phyloP scores from a whole-genome alignment of 1,139 yeast genomes.

The Pneumocystis murina region DNA sequence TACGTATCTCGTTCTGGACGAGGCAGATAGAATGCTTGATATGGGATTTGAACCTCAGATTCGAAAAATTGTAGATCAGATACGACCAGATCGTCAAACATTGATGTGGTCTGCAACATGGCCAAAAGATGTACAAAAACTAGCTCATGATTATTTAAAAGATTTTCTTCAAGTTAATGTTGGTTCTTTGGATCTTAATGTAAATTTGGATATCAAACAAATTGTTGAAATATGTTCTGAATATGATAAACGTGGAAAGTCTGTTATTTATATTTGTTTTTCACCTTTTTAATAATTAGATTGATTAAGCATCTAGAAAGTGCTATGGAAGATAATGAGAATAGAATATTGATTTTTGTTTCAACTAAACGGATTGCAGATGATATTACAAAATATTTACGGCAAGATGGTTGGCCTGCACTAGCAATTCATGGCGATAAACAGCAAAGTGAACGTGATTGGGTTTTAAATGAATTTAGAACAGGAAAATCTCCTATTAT shows the following conservation, averaged over 20 bases:
- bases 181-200: conserved; percentile 91
- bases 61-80: conserved; percentile 86
- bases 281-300: conserved; percentile 23
- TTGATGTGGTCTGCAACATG: conserved; percentile 99
- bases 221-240: conserved; percentile 80
- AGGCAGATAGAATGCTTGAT: conserved; percentile 73
- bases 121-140: conserved; percentile 93
- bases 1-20: conserved; percentile 90
- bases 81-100: conserved; percentile 95
- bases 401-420: conserved; percentile 98
- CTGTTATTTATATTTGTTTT: background rate
- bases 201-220: conserved; percentile 92
- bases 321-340: conserved; percentile 62
- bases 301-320: conserved; percentile 68
- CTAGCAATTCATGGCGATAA: conserved; percentile 98
- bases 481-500: conserved; percentile 84
- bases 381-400: conserved; percentile 76
- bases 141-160: conserved; percentile 77
- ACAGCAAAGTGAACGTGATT: conserved; percentile 94
- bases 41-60: conserved; percentile 97
- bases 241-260: conserved; percentile 73
- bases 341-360: conserved; percentile 76
- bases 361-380: conserved; percentile 97
- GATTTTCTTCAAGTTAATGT: conserved; percentile 93
- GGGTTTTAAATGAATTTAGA: conserved; percentile 91